Evolutionary conservation across 108 stramenopile species (phyloP).

Genomic region (Parmales sp.): DNA sequence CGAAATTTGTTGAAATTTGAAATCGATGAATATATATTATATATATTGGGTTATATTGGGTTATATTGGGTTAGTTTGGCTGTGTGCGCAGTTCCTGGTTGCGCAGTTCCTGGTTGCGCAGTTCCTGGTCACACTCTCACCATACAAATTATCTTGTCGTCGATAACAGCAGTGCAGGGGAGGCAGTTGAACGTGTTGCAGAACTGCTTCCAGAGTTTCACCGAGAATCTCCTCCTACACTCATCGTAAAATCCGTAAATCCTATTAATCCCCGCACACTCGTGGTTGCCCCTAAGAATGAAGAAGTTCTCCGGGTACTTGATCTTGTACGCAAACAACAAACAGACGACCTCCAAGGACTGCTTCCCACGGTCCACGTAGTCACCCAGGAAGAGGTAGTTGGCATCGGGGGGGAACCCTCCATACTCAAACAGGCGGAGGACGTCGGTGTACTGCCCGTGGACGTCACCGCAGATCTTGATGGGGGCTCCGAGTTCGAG

Average conservation of each 20-base stretch:
- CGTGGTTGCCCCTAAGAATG: slow-evolving; percentile 98
- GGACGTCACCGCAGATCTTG: slow-evolving; percentile 97
- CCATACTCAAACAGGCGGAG: slow-evolving; percentile 94
- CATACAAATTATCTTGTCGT: slow-evolving; percentile 99
- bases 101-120: no score
- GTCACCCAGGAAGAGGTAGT: slow-evolving; percentile 96
- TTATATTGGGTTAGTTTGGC: no score
- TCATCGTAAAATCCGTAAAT: slow-evolving; percentile 99
- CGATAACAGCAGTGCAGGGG: slow-evolving; percentile 94
- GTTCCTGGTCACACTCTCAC: no score
- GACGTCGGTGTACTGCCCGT: slow-evolving; percentile 97
- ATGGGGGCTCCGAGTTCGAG: slow-evolving; percentile 96
- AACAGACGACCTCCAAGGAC: slow-evolving; percentile 87
- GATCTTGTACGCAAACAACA: slow-evolving; percentile 97
- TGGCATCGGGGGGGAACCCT: slow-evolving; percentile 70
- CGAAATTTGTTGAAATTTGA: no score
- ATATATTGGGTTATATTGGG: no score
- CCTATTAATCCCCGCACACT: slow-evolving; percentile 96
- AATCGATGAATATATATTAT: no score
- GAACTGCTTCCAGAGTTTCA: slow-evolving; percentile 99
- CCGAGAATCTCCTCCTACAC: slow-evolving; percentile 94
- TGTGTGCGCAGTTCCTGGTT: no score
- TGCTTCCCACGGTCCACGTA: slow-evolving; percentile 98
- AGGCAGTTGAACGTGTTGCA: slow-evolving; percentile 99
- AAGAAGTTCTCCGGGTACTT: slow-evolving; percentile 99